Conservation (phyloP, 2,329 filamentous ascomycete species). For the Pseudogymnoascus sp. region DNA sequence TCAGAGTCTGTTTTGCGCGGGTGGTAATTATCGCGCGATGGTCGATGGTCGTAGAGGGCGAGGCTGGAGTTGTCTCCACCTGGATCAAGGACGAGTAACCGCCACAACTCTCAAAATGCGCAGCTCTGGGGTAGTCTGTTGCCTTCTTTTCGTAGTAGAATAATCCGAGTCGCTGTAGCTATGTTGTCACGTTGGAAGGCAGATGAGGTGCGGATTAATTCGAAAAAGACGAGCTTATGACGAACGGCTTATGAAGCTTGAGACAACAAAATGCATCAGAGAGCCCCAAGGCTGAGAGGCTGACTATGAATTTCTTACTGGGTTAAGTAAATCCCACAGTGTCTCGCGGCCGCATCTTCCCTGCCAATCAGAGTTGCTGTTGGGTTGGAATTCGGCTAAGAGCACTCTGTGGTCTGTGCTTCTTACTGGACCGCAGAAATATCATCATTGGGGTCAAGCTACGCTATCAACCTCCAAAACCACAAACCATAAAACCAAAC, state of each 20-base stretch:
- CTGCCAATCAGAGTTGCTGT: neutral
- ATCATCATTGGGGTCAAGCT: slow-evolving; percentile 8
- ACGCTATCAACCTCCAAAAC: neutral
- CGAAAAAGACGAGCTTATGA: neutral
- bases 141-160: neutral
- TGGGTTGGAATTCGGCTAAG: neutral
- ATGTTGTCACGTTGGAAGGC: neutral
- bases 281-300: neutral
- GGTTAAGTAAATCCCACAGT: neutral
- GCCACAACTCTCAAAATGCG: neutral
- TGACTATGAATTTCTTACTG: neutral
- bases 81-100: neutral
- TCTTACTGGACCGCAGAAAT: neutral
- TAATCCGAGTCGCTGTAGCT: neutral
- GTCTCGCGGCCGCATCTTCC: neutral
- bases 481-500: neutral
- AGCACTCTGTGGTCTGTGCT: slow-evolving; percentile 3
- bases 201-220: neutral
- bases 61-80: slow-evolving; percentile 1
- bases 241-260: neutral
- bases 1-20: neutral
- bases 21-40: neutral
- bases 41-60: neutral
- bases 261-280: neutral
- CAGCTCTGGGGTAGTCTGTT: neutral